Base-by-base conservation (phyloP, 306 rosid species). In the Erythrophleum fordii region DNA sequence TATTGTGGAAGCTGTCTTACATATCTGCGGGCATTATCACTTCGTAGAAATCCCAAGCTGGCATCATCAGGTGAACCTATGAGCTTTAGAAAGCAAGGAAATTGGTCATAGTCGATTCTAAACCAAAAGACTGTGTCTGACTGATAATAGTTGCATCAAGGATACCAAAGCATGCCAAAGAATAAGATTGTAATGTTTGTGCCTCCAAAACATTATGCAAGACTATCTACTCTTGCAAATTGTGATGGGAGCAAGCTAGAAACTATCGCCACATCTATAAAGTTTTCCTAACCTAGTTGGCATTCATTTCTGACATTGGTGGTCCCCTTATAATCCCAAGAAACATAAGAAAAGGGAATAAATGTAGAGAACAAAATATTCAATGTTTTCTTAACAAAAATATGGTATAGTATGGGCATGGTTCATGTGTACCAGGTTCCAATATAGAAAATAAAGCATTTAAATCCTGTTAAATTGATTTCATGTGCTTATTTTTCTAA, bases 41-140 rank as follows among this genome's bases (percentile, higher is more conserved):
- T 91, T 31, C 97, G 87, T 79, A 95, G 88, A 83, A 93, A 95
- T 62, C 99, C 97, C 48, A 93, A 97, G 89, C 97, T 95, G 18
- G 92, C 76, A 75, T 95, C 98, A 84, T 95, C 97, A 22, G 99
- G 99, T 66, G 99, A 95, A 75, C 99, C 99, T 84, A 95, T 87
- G 80, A 95, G 93, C 99, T 95, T 78, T 77, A 73, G 42, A 82
- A 76, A 49, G 82, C 81, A 73, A 80, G 66, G 39, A 83, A 73
- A 72, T 25, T 25, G 48, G 76, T 75, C 76, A 81, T 45, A 37
- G 75, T 46, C 25, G 26, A 41, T 45, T 83, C 51, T 76, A 66
- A 60, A 68, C 60, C 49, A 59, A 12, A 69, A 77, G 41, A 69
- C 3, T 22, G 31, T 23, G 46, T 49, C 39, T 31, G 51, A 84